Evolutionary conservation across 2,329 filamentous ascomycete genomes (phyloP), one percentile per base, ranked within the genome.

Genomic region (Sporothrix pallida): DNA sequence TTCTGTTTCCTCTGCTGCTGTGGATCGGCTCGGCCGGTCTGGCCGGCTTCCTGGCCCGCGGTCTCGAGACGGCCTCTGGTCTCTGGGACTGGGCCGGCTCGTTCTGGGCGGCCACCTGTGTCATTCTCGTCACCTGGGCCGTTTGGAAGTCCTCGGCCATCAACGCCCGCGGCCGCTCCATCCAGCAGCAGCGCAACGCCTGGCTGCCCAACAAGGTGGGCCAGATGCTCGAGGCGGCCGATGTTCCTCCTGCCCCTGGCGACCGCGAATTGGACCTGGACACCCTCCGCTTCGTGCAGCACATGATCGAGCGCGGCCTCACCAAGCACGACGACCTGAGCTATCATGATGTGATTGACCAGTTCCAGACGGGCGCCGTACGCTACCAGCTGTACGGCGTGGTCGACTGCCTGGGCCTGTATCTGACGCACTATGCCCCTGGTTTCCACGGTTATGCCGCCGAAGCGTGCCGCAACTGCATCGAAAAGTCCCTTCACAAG

Each of bases 361-460:
- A 68, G 63, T 68, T 68, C 20, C 63, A 68, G 63, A 68, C 63
- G 44, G 44, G 37, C 10, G 20, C 63, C 8, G n/a, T 68, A 12
- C 63, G 63, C 7, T 68, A 68, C 63, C 63, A 68, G 63, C n/a
- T 68, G 44, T 50, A 68, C 46, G 63, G 44, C 10, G 37, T 52
- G 44, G 44, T 52, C 12, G 44, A 68, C 46, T 17, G n/a, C 13
- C 63, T 68, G 2, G 44, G 44, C 10, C n/a, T 44, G 37, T 65
- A 65, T 42, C 60, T 44, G 37, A n/a, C 26, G 1, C 31, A 44
- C 31, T 65, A 65, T n/a, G 37, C 60, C 1, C 60, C 60, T n/a
- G 17, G 17, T 37, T 37, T 42, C 17, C 60, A 65, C 60, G 60
- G 26, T 7, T 44, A 65, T n/a, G 15, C 37, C 6, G n/a, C 26